Base-by-base conservation (phyloP, 495 filamentous ascomycete genomes). In the Hyphodiscus hymeniophilus region DNA sequence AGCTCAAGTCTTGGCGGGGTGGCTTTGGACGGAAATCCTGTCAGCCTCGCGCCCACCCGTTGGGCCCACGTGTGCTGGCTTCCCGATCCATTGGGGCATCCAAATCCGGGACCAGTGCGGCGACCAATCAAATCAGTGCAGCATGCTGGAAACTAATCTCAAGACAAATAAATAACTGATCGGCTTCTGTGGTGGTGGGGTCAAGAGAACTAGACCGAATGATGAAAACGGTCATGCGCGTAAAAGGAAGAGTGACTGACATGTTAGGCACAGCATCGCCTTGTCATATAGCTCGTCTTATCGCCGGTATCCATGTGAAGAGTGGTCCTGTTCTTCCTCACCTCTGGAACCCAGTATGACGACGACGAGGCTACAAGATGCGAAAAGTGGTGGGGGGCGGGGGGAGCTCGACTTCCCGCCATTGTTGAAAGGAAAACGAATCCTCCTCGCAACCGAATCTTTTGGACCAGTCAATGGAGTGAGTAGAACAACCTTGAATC, bases 401-500 rank as follows among this genome's bases (percentile, higher is more conserved):
- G 33, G 33, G 13, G 33, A 36, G 15, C 33, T 36, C 33, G 33
- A 36, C 3, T 76, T 75, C 44, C 78, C 79, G 1, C 48, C 52
- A n/a, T 56, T 61, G 11, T 62, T 82, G 17, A 50, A 65, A 7
- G 73, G 73, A 24, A 76, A 73, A 58, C 69, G 71, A 52, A 64
- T 82, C 48, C 63, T 84, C 3, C 66, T 82, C 26, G 78, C 77
- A 23, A 80, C 78, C 7, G 80, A 84, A 56, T 80, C 76, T 13
- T 75, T 80, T 51, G 80, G 79, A 21, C 80, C 77, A 0, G 76
- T 82, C 49, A 84, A 84, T 55, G 79, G 80, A 15, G 80, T 84
- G 35, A 78, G 74, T 56, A 66, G 76, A 35, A 84, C 77, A 0
- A 82, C 80, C 2, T 63, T 72, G 55, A 77, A 73, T 64, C 65